These are phyloP conservation scores for Phlyctochytrium arcticum DNA, from an alignment of 192 early-diverging fungal species.

Conservation along the genomic window DNA sequence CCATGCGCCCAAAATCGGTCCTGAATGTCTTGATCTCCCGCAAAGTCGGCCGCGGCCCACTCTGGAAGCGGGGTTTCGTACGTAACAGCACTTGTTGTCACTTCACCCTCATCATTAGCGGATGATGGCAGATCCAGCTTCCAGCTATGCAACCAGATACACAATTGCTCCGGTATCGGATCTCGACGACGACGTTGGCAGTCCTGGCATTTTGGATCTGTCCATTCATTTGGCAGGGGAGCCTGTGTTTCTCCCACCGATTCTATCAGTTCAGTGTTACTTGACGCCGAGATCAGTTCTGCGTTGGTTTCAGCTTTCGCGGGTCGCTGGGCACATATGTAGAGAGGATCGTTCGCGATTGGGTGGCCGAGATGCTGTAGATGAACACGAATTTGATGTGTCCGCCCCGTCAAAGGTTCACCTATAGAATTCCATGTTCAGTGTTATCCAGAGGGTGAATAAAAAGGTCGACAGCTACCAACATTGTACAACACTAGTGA, in stretches of 20 bases:
- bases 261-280: neutral
- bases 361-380: slow-evolving; percentile 88
- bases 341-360: slow-evolving; percentile 94
- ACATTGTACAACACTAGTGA: slow-evolving; percentile 72
- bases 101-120: slow-evolving; percentile 41
- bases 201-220: slow-evolving; percentile 48
- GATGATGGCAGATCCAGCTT: slow-evolving; percentile 66
- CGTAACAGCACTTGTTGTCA: no score
- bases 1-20: slow-evolving; percentile 49
- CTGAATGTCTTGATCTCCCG: slow-evolving; percentile 27
- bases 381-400: slow-evolving; percentile 97
- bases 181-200: slow-evolving; percentile 60
- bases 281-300: neutral
- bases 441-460: neutral
- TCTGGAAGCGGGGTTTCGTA: slow-evolving; percentile 75
- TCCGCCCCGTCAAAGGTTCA: slow-evolving; percentile 84
- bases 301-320: neutral
- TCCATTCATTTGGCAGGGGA: neutral
- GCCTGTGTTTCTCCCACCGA: neutral
- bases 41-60: slow-evolving; percentile 67
- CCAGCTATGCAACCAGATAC: slow-evolving; percentile 91
- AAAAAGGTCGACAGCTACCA: slow-evolving; percentile 2
- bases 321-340: slow-evolving; percentile 51
- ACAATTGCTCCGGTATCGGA: slow-evolving; percentile 68
- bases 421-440: slow-evolving; percentile 30